Percentiles rank a stretch among this genome's conserved stretches.
These are phyloP conservation scores for Asterophora lycoperdoides DNA, from an alignment of 768 basidiomycete species.

Conservation along the genomic window DNA sequence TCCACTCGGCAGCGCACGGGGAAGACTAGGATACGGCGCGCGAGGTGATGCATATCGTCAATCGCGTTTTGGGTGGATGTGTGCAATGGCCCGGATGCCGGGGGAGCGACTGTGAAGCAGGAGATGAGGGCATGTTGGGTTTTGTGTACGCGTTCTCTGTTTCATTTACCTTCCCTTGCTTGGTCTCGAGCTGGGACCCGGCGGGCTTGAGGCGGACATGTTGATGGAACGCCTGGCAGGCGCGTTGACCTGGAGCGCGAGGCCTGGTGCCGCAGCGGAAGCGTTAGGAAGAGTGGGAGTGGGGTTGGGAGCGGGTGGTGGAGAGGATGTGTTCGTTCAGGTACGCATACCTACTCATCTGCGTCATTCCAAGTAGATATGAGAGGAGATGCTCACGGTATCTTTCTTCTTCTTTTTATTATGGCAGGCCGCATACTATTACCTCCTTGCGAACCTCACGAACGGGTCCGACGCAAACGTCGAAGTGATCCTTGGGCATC, in stretches of 20 bases:
- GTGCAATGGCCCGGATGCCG: too few relatives aligned
- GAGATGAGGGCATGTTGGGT: constrained; percentile 56
- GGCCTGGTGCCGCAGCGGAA: too few relatives aligned
- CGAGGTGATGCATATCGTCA: constrained; percentile 68
- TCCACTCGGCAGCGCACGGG: not conserved
- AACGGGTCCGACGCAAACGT: constrained; percentile 54
- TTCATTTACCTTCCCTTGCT: too few relatives aligned
- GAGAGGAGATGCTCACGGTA: too few relatives aligned
- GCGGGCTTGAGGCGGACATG: constrained; percentile 42
- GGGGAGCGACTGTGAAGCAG: not conserved
- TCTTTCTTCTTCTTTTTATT: too few relatives aligned
- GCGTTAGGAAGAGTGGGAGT: too few relatives aligned
- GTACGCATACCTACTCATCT: too few relatives aligned
- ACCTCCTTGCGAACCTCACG: constrained; percentile 62
- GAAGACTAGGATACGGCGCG: constrained; percentile 46
- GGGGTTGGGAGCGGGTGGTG: too few relatives aligned
- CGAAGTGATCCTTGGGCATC: constrained; percentile 45
- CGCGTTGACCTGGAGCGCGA: constrained; percentile 31
- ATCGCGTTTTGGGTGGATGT: constrained; percentile 38
- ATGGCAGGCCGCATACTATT: constrained; percentile 47
- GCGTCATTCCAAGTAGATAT: too few relatives aligned
- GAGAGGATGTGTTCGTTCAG: constrained; percentile 51
- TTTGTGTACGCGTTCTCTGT: constrained; percentile 54
- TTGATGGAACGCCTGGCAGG: constrained; percentile 43
- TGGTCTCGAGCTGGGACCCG: constrained; percentile 28